Base-by-base conservation (phyloP, 495 filamentous ascomycete genomes). In the Tuber microsphaerosporum region DNA sequence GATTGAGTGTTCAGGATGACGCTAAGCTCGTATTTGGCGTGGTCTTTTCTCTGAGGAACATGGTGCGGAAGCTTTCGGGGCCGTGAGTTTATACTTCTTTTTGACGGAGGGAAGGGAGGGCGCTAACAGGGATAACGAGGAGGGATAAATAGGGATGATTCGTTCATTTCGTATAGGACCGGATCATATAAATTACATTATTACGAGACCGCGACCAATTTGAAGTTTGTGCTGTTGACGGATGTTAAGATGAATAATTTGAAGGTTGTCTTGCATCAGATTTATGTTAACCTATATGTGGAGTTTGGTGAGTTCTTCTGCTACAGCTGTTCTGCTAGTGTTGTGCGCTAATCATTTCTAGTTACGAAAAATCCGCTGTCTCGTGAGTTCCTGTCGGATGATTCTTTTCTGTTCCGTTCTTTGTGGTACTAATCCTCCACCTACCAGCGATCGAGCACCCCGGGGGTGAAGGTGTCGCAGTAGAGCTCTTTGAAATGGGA, bases 181-280 rank as follows among this genome's bases (percentile, higher is more conserved):
- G 91, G 88, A 79, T 92, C 97, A 83, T 99, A 99, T 86, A 97
- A 97, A 85, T 89, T 98, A 73, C 95, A 99, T 86, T 99, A 97
- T 86, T 98, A 97, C 88, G 95, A 99, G 87, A 97, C 95, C 20
- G 92, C 93, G 0, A 97, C 93, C 73, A 94, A 91, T 82, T 90
- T 95, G 82, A 97, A 97, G 81, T 94, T 98, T 77, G 94, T 98
- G 79, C 93, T 99, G 92, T 86, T 98, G 79, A 98, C 94, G 51
- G 95, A 98, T 85, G 90, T 91, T 65, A 92, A 91, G 83, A 92
- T 91, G 75, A 90, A 91, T 75, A 97, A 92, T 84, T 93, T 98
- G 88, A 90, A 93, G 45, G 91, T 94, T 75, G 94, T 94, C 14
- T 87, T 99, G 82, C 93, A 99, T 84, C 95, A 99, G 87, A 97